Percentiles rank a stretch among this genome's conserved stretches.
These are phyloP conservation scores for Acer negundo DNA, from an alignment of 345 rosid genomes.

Conservation along the genomic window DNA sequence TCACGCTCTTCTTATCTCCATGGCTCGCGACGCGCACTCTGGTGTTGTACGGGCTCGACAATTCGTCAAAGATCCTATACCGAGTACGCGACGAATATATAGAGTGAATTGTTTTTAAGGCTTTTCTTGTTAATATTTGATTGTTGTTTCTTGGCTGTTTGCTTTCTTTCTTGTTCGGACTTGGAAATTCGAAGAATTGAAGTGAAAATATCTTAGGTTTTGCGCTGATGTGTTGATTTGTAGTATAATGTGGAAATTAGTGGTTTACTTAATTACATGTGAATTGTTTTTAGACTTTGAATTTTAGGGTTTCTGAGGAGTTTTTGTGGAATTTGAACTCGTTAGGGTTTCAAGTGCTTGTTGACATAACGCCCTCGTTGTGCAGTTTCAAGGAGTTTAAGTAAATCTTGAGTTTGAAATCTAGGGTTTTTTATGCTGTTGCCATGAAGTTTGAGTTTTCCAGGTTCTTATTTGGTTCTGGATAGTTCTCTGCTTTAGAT, in stretches of 20 bases:
- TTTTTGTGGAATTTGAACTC: constrained; percentile 23
- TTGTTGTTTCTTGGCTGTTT: constrained; percentile 17
- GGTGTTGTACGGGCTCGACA: constrained; percentile 51
- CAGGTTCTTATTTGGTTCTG: constrained; percentile 20
- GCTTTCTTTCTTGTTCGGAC: constrained; percentile 12
- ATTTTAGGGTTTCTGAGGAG: constrained; percentile 25
- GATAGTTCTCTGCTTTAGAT: constrained; percentile 17
- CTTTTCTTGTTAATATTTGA: background rate
- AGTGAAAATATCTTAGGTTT: constrained; percentile 20
- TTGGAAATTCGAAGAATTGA: constrained; percentile 30
- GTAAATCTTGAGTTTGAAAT: constrained; percentile 6
- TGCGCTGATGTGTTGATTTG: constrained; percentile 15
- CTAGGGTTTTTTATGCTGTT: constrained; percentile 19
- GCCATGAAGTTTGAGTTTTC: background rate
- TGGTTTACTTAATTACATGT: background rate
- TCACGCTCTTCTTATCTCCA: constrained; percentile 37
- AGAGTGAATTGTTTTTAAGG: constrained; percentile 28
- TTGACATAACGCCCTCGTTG: constrained; percentile 13
- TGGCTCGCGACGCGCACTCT: constrained; percentile 45
- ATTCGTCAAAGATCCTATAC: constrained; percentile 44
- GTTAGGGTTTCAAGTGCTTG: constrained; percentile 26
- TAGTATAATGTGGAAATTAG: constrained; percentile 20
- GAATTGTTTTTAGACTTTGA: constrained; percentile 9
- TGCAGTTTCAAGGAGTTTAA: background rate
- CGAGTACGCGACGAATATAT: constrained; percentile 60